Evolutionary conservation across 2,329 filamentous ascomycete species (phyloP).

Genomic region (Botryotinia narcissicola): DNA sequence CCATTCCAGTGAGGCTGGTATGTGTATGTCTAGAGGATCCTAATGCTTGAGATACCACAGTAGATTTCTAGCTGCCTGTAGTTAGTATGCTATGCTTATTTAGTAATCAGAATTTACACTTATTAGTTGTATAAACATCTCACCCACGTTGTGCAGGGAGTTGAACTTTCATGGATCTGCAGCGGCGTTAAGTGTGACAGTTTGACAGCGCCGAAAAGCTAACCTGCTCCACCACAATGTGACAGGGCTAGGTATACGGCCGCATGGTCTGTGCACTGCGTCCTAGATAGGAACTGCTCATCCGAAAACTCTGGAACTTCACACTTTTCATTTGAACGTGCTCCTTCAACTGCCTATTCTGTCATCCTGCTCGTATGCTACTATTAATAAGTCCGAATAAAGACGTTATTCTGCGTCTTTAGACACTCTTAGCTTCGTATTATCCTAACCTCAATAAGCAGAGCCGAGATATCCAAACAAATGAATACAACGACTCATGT

Average conservation of each 20-base stretch:
- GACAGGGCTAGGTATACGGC: not conserved
- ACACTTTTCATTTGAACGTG: not conserved
- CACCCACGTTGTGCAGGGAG: not conserved
- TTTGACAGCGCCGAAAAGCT: not conserved
- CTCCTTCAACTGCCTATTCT: not conserved
- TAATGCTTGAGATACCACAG: not conserved
- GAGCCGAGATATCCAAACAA: not conserved
- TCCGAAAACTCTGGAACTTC: not conserved
- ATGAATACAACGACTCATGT: not conserved
- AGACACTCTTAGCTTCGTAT: not conserved
- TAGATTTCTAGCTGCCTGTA: not conserved
- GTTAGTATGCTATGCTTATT: not conserved
- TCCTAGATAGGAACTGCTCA: not conserved
- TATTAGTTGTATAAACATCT: not conserved
- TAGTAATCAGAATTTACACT: constrained; percentile 1
- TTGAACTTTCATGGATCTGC: not conserved
- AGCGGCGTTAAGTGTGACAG: not conserved
- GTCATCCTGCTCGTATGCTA: not conserved
- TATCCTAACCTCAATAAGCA: not conserved
- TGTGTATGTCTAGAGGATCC: not conserved
- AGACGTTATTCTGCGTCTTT: not conserved
- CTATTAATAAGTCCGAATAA: not conserved
- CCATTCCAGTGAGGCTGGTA: constrained; percentile 10
- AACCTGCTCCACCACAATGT: not conserved
- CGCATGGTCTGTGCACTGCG: not conserved